These are phyloP conservation scores for Apiospora rasikravindrae DNA, from an alignment of 2,329 filamentous ascomycete genomes.

Conservation along the genomic window DNA sequence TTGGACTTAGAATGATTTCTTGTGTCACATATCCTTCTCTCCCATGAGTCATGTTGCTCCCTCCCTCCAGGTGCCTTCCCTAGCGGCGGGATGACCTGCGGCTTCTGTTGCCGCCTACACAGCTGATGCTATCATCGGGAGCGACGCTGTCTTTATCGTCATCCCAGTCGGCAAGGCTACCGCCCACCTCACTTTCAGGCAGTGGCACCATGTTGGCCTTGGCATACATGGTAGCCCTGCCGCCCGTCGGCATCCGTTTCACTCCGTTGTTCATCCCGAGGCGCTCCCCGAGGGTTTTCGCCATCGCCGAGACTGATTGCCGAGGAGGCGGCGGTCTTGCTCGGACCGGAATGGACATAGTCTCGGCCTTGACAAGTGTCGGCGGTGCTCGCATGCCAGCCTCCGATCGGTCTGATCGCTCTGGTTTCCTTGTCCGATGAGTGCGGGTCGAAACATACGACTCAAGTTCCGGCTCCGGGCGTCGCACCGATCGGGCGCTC, in stretches of 20 bases:
- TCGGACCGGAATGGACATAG: slow-evolving; percentile 12
- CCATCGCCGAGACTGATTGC: background rate
- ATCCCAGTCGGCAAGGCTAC: slow-evolving; percentile 34
- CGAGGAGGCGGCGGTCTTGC: slow-evolving; percentile 20
- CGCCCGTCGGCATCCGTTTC: slow-evolving; percentile 12
- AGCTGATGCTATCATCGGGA: slow-evolving; percentile 67
- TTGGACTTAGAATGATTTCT: background rate
- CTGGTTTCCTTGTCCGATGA: slow-evolving; percentile 22
- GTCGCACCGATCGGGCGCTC: slow-evolving; percentile 18
- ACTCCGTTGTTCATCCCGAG: background rate
- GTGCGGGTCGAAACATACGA: slow-evolving; percentile 22
- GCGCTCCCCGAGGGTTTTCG: background rate
- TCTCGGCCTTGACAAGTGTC: slow-evolving; percentile 14
- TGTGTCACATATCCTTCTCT: background rate
- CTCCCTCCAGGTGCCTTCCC: background rate
- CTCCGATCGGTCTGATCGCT: slow-evolving; percentile 36
- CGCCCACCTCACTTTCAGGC: slow-evolving; percentile 17
- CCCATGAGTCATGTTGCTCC: background rate
- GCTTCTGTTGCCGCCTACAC: slow-evolving; percentile 51
- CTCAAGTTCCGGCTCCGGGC: slow-evolving; percentile 21
- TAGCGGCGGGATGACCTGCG: slow-evolving; percentile 20
- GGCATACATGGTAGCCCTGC: slow-evolving; percentile 15
- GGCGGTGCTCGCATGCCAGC: slow-evolving; percentile 39
- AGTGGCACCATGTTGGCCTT: slow-evolving; percentile 16
- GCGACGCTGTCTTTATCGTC: slow-evolving; percentile 60